Evolutionary conservation across 176 grass and related monocot species (phyloP).

Genomic region (Canna indica): DNA sequence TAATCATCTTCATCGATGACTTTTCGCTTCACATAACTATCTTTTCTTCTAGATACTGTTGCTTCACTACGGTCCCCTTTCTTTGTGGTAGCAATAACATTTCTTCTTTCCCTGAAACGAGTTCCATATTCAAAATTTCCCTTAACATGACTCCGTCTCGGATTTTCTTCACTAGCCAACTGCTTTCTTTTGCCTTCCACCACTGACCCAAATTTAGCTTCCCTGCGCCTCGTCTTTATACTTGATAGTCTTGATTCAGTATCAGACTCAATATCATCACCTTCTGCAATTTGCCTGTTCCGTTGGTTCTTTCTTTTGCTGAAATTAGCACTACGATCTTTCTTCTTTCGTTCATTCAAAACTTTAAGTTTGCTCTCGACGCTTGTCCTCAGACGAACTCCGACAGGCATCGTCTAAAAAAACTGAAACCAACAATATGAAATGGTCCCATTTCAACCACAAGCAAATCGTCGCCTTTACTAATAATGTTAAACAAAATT

Average conservation of each 20-base stretch:
- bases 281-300: constrained; percentile 7
- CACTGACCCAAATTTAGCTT: not conserved
- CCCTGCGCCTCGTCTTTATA: not conserved
- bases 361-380: constrained; percentile 8
- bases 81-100: constrained; percentile 3
- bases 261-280: not conserved
- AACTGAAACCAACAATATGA: not conserved
- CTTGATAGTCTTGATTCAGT: not conserved
- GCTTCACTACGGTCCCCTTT: constrained; percentile 3
- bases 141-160: not conserved
- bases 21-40: constrained; percentile 8
- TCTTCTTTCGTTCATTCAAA: constrained; percentile 17
- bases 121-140: not conserved
- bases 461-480: not conserved
- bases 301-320: constrained; percentile 15
- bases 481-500: too few species aligned
- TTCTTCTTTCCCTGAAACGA: not conserved
- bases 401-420: constrained; percentile 25
- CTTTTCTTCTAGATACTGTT: constrained; percentile 22
- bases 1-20: constrained; percentile 16
- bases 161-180: not conserved
- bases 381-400: constrained; percentile 31
- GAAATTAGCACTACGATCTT: not conserved
- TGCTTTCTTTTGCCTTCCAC: not conserved
- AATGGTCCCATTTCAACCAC: not conserved